phyloP scores from a whole-genome alignment of 768 basidiomycete species.

The Cubamyces sp. region DNA sequence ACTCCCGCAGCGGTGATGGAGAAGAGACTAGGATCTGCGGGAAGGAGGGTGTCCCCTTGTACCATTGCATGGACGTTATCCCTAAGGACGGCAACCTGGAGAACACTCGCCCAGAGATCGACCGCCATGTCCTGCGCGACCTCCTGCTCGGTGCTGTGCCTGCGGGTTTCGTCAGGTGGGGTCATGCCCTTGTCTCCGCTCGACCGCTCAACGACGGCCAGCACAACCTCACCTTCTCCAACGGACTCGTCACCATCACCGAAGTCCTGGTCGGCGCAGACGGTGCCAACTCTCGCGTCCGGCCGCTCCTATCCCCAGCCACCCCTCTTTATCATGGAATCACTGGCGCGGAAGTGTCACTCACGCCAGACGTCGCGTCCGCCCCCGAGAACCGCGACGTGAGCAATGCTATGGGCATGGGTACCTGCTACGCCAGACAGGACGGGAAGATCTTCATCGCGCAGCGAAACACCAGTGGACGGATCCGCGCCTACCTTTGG shows the following conservation, averaged over 20 bases:
- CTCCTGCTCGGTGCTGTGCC: conserved; percentile 24
- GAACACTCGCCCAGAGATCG: conserved; percentile 16
- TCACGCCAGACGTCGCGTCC: background rate
- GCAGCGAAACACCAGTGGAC: conserved; percentile 4
- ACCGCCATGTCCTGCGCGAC: conserved; percentile 16
- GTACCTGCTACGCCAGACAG: background rate
- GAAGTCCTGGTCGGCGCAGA: conserved; percentile 11
- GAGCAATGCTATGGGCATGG: conserved; percentile 7
- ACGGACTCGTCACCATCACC: background rate
- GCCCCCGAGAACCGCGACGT: conserved; percentile 10
- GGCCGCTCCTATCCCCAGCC: conserved; percentile 2
- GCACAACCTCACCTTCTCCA: conserved; percentile 18
- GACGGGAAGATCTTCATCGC: conserved; percentile 8
- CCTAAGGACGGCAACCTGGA: conserved; percentile 10
- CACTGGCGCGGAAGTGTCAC: conserved; percentile 7
- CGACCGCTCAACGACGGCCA: conserved; percentile 34
- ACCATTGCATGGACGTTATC: background rate
- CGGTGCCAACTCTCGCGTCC: conserved; percentile 6
- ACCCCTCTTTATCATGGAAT: conserved; percentile 10
- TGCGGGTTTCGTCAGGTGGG: conserved; percentile 43
- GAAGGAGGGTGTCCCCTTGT: conserved; percentile 7
- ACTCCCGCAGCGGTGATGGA: conserved; percentile 5
- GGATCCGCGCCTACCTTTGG: conserved; percentile 6
- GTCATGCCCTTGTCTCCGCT: conserved; percentile 41
- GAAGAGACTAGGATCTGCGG: conserved; percentile 15